Percentiles rank a stretch among this genome's conserved stretches.
Evolutionary conservation across 2,329 filamentous ascomycete genomes (phyloP).

Genomic region (Trichophyton simii): DNA sequence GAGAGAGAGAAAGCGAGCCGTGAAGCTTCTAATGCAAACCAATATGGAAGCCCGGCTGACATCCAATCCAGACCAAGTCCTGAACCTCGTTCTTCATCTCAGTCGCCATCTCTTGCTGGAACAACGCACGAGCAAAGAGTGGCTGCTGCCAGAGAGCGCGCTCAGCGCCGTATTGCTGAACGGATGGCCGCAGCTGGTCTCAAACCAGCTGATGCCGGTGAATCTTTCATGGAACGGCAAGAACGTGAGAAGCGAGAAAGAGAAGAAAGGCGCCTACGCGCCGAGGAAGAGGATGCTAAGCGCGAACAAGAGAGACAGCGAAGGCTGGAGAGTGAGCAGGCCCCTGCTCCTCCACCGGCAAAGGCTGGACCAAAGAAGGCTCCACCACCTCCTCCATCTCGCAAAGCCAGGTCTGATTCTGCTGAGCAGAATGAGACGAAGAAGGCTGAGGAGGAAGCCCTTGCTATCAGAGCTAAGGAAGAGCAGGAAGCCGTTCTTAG

Average conservation of each 20-base stretch:
- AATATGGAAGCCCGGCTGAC: conserved; percentile 39
- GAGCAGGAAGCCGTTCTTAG: conserved; percentile 43
- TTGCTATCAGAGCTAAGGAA: conserved; percentile 34
- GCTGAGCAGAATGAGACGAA: conserved; percentile 45
- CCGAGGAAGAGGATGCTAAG: conserved; percentile 85
- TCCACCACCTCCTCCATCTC: conserved; percentile 57
- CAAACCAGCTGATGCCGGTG: conserved; percentile 65
- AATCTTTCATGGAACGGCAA: conserved; percentile 68
- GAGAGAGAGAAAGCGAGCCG: conserved; percentile 5
- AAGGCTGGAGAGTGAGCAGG: conserved; percentile 65
- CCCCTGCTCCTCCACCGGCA: conserved; percentile 42
- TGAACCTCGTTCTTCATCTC: conserved; percentile 38
- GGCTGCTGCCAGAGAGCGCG: conserved; percentile 93
- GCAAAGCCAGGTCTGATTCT: conserved; percentile 52
- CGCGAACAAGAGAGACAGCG: conserved; percentile 79
- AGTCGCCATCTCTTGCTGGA: conserved; percentile 66
- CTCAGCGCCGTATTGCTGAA: conserved; percentile 93
- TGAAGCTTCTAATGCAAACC: conserved; percentile 32
- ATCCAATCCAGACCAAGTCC: conserved; percentile 29
- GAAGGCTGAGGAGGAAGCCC: conserved; percentile 42
- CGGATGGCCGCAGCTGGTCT: conserved; percentile 86
- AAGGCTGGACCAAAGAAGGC: conserved; percentile 49
- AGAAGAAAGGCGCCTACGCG: conserved; percentile 73
- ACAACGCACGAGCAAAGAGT: conserved; percentile 88
- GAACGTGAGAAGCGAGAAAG: conserved; percentile 82